Evolutionary conservation across 2,329 filamentous ascomycete genomes (phyloP).

Genomic region (Alternaria viburni): DNA sequence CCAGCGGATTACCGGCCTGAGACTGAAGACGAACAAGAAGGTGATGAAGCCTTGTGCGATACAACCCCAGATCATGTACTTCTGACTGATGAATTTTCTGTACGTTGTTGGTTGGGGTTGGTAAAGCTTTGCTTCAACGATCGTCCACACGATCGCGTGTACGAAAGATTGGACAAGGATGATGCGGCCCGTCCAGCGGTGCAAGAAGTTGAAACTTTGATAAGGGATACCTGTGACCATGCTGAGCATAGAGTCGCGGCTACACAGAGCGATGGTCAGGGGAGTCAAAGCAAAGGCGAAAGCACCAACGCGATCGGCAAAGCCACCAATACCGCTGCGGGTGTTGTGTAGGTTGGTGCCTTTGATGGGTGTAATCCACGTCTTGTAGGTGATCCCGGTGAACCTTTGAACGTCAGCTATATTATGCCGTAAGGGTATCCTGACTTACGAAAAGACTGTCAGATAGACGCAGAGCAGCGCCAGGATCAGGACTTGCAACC

Average conservation of each 20-base stretch:
- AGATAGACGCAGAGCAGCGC: conserved; percentile 8
- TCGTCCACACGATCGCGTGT: conserved; percentile 8
- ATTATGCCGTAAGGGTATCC: not conserved
- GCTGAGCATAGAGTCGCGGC: conserved; percentile 9
- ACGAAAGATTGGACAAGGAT: conserved; percentile 8
- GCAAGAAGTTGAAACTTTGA: conserved; percentile 11
- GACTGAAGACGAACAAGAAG: conserved; percentile 10
- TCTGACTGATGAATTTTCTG: conserved; percentile 3
- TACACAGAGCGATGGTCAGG: conserved; percentile 7
- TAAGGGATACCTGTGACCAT: conserved; percentile 9
- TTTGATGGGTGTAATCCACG: conserved; percentile 8
- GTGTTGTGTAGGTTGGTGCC: conserved; percentile 3
- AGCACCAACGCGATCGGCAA: conserved; percentile 6
- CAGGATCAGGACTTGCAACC: conserved; percentile 6
- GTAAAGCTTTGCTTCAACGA: conserved; percentile 10
- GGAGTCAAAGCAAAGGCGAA: conserved; percentile 10
- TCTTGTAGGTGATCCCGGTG: conserved; percentile 9
- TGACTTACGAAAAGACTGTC: conserved; percentile 3
- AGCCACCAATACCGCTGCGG: conserved; percentile 9
- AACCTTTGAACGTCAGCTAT: not conserved
- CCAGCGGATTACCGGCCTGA: conserved; percentile 11
- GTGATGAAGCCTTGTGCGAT: conserved; percentile 8
- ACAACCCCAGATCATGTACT: conserved; percentile 11
- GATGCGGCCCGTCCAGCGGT: conserved; percentile 12
- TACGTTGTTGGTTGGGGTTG: conserved; percentile 9